Percentiles rank a stretch among this genome's conserved stretches.
phyloP scores from a whole-genome alignment of 768 basidiomycete species.

The Neoboletus subvelutipes region DNA sequence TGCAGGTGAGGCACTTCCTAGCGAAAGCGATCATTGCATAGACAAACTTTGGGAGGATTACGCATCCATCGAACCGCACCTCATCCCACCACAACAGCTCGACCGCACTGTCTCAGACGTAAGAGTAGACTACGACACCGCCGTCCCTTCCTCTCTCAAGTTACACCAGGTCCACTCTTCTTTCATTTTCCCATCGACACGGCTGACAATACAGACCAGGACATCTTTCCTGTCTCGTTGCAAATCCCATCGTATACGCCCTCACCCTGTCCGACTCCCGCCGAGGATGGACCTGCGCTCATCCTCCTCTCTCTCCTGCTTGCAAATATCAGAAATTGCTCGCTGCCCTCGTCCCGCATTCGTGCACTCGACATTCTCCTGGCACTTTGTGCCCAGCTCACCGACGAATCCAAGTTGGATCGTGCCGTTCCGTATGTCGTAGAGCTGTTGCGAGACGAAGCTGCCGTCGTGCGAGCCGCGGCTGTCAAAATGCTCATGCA shows the following conservation, averaged over 20 bases:
- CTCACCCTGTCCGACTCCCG: slow-evolving; percentile 48
- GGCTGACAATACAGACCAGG: slow-evolving; percentile 40
- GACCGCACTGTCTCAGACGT: slow-evolving; percentile 53
- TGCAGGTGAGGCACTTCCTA: slow-evolving; percentile 51
- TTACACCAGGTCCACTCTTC: slow-evolving; percentile 55
- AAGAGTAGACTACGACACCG: slow-evolving; percentile 49
- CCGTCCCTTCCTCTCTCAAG: slow-evolving; percentile 42
- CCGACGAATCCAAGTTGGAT: slow-evolving; percentile 94
- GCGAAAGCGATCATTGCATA: slow-evolving; percentile 82
- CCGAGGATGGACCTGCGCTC: slow-evolving; percentile 85
- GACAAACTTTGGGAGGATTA: slow-evolving; percentile 88
- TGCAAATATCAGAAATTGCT: slow-evolving; percentile 86
- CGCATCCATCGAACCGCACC: slow-evolving; percentile 73
- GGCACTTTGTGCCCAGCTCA: slow-evolving; percentile 74
- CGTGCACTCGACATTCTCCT: slow-evolving; percentile 85
- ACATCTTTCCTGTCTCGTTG: slow-evolving; percentile 75
- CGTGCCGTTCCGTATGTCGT: slow-evolving; percentile 91
- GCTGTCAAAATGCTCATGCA: slow-evolving; percentile 79
- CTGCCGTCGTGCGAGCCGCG: slow-evolving; percentile 75
- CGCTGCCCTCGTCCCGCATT: slow-evolving; percentile 81
- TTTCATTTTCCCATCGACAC: no score
- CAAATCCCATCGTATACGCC: slow-evolving; percentile 54
- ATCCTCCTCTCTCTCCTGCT: slow-evolving; percentile 85
- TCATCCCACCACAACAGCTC: slow-evolving; percentile 43
- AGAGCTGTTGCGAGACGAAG: slow-evolving; percentile 84